Conservation (phyloP, 768 basidiomycete genomes). For the Serendipita indica region DNA sequence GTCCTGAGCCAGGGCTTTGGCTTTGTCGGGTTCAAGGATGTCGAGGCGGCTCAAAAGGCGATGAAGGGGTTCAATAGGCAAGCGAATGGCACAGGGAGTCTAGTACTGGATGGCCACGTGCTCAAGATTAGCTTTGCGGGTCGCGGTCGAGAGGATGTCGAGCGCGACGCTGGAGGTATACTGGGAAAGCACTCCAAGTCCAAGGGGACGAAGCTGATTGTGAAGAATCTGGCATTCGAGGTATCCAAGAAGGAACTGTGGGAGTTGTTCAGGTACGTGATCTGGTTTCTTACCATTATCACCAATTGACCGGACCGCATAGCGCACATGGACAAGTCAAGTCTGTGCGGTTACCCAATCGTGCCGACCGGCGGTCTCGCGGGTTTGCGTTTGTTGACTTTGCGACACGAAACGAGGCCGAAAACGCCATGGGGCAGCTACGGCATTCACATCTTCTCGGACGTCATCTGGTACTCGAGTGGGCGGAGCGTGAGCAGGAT, state of each 20-base stretch:
- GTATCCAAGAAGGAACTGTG: slow-evolving; percentile 84
- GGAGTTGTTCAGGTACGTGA: slow-evolving; percentile 69
- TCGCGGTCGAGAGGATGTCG: slow-evolving; percentile 51
- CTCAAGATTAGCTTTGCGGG: slow-evolving; percentile 78
- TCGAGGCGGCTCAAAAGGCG: slow-evolving; percentile 58
- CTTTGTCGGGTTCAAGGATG: slow-evolving; percentile 78
- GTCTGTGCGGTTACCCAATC: slow-evolving; percentile 83
- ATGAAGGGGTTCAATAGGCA: slow-evolving; percentile 42
- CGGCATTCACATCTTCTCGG: slow-evolving; percentile 93
- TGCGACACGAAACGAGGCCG: slow-evolving; percentile 74
- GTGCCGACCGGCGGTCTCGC: slow-evolving; percentile 74
- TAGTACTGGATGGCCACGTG: slow-evolving; percentile 69
- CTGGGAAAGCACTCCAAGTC: slow-evolving; percentile 30
- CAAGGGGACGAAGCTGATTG: slow-evolving; percentile 83
- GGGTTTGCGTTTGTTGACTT: slow-evolving; percentile 98
- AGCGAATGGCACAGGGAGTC: background rate
- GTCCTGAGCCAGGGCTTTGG: slow-evolving; percentile 91
- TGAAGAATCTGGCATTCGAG: slow-evolving; percentile 98
- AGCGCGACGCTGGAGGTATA: slow-evolving; percentile 26
- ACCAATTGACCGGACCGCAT: slow-evolving; percentile 5
- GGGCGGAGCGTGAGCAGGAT: slow-evolving; percentile 79
- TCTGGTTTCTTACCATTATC: background rate
- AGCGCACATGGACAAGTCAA: slow-evolving; percentile 88
- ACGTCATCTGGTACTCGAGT: slow-evolving; percentile 85
- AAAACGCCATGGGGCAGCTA: slow-evolving; percentile 72